These are phyloP conservation scores for Dothideomycetidae sp. DNA, from an alignment of 2,329 filamentous ascomycete genomes.

Conservation along the genomic window DNA sequence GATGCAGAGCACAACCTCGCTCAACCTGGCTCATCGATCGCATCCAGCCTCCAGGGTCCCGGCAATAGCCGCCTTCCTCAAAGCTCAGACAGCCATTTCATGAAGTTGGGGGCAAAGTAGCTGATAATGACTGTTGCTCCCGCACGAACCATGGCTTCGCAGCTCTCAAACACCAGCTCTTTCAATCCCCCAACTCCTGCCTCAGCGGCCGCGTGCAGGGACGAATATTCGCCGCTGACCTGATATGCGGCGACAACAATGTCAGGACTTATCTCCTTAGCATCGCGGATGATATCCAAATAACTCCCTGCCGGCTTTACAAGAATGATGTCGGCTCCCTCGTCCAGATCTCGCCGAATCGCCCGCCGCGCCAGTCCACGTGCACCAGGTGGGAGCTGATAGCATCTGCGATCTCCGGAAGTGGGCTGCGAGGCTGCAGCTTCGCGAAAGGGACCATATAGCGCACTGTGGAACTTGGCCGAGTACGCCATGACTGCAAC, in stretches of 20 bases:
- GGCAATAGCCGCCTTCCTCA: no score
- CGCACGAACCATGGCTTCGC: conserved; percentile 81
- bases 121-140: conserved; percentile 86
- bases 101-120: conserved; percentile 77
- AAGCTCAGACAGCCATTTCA: conserved; percentile 54
- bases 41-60: no score
- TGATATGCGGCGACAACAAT: conserved; percentile 92
- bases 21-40: no score
- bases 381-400: conserved; percentile 86
- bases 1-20: no score
- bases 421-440: conserved; percentile 81
- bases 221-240: conserved; percentile 91
- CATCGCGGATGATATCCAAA: conserved; percentile 93
- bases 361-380: conserved; percentile 86
- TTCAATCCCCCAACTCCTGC: conserved; percentile 93
- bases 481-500: conserved; percentile 95
- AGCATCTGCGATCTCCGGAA: conserved; percentile 91
- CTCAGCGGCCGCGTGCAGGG: conserved; percentile 93
- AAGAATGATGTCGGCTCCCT: conserved; percentile 98
- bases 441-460: conserved; percentile 95
- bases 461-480: conserved; percentile 90
- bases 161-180: conserved; percentile 86
- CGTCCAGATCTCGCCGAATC: conserved; percentile 75
- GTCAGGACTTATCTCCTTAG: conserved; percentile 84
- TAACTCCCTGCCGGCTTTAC: conserved; percentile 95